Percentiles rank a stretch among this genome's conserved stretches.
phyloP scores from a whole-genome alignment of 768 basidiomycete genomes.

The Vararia minispora region DNA sequence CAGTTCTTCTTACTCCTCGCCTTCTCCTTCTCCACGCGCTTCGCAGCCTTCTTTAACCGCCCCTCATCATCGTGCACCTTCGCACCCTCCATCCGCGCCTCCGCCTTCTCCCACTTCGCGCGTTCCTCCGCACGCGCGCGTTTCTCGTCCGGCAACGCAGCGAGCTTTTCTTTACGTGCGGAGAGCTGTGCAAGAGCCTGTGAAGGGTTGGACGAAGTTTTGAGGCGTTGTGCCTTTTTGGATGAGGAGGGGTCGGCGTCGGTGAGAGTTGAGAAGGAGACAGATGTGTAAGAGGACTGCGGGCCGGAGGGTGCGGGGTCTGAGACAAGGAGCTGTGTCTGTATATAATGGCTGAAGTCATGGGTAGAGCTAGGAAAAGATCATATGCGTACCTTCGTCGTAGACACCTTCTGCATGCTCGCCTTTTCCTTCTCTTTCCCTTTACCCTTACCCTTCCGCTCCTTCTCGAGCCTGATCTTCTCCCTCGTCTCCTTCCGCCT shows the following conservation, averaged over 20 bases:
- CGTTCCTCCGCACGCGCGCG: constrained; percentile 69
- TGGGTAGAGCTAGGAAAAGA: constrained; percentile 1
- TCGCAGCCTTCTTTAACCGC: constrained; percentile 84
- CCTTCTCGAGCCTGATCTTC: constrained; percentile 59
- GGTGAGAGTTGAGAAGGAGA: constrained; percentile 58
- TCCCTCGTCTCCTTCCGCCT: constrained; percentile 80
- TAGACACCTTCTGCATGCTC: constrained; percentile 27
- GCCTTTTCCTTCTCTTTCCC: constrained; percentile 32
- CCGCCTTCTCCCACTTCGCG: constrained; percentile 86
- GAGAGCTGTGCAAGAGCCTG: constrained; percentile 79
- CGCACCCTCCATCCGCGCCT: constrained; percentile 76
- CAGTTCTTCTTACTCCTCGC: constrained; percentile 74
- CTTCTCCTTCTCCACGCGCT: constrained; percentile 89
- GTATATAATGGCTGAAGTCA: constrained; percentile 3
- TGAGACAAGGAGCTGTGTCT: constrained; percentile 68
- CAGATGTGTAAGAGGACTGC: constrained; percentile 34
- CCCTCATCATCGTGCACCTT: constrained; percentile 85
- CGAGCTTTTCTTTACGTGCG: constrained; percentile 67
- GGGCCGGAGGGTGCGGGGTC: constrained; percentile 28
- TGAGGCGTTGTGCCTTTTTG: constrained; percentile 42
- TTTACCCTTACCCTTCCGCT: constrained; percentile 37
- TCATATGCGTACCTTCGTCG: constrained; percentile 40
- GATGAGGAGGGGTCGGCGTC: constrained; percentile 33
- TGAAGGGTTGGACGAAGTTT: constrained; percentile 68
- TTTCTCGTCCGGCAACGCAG: constrained; percentile 71